Conservation (phyloP, 768 basidiomycete genomes). For the Mycena haematopus region DNA sequence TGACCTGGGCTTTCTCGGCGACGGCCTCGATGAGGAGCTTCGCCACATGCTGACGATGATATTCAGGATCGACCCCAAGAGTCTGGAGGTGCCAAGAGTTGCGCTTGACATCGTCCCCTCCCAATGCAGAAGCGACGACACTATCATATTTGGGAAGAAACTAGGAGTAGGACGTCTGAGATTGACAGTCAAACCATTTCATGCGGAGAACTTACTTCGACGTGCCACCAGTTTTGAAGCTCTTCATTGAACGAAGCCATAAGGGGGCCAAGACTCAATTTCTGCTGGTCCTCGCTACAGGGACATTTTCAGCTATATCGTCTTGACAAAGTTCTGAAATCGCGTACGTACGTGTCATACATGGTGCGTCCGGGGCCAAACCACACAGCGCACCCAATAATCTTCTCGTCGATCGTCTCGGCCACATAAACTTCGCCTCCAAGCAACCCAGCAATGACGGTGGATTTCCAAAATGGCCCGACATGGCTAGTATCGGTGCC, state of each 20-base stretch:
- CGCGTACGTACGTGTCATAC: constrained; percentile 4
- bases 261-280: background rate
- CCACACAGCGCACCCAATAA: constrained; percentile 15
- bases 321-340: background rate
- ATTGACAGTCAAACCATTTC: background rate
- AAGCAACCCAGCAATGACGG: constrained; percentile 10
- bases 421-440: constrained; percentile 15
- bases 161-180: background rate
- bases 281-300: constrained; percentile 1
- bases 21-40: background rate
- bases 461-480: constrained; percentile 14
- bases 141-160: constrained; percentile 14
- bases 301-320: background rate
- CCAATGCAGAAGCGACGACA: background rate
- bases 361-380: constrained; percentile 11
- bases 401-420: constrained; percentile 5
- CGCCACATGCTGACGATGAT: constrained; percentile 5
- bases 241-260: constrained; percentile 9
- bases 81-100: constrained; percentile 20
- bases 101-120: constrained; percentile 5
- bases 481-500: background rate
- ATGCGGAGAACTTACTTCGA: background rate
- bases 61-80: constrained; percentile 12
- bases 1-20: background rate
- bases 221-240: constrained; percentile 13